A percentile compares a stretch with the other conserved stretches of the same genome.
These are phyloP conservation scores for Neurospora sublineolata DNA, from an alignment of 495 filamentous ascomycete species.

Conservation along the genomic window DNA sequence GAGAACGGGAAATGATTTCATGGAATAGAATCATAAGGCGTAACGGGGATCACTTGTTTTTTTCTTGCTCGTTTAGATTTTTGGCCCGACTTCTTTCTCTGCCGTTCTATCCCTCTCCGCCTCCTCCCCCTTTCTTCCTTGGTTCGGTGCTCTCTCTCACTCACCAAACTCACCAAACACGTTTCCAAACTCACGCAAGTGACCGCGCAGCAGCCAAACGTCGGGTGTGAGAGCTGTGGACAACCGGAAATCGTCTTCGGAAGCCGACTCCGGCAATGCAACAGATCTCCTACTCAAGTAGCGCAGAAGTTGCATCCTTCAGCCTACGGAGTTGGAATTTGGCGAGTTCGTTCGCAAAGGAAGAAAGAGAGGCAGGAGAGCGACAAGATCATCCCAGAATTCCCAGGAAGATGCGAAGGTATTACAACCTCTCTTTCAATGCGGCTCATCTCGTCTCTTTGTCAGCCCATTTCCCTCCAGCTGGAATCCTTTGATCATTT, in stretches of 20 bases:
- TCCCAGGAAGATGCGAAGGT: neutral
- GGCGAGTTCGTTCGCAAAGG: neutral
- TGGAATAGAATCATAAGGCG: conserved; percentile 1
- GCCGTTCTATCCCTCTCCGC: neutral
- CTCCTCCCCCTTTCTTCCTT: neutral
- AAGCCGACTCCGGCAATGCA: neutral
- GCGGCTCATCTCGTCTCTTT: neutral
- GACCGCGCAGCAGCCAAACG: neutral
- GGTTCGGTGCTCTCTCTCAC: neutral
- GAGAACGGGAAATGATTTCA: neutral
- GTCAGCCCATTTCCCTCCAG: neutral
- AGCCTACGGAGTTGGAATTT: neutral
- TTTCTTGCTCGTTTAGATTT: neutral
- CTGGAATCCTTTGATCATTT: neutral
- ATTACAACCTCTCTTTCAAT: neutral
- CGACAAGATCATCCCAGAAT: neutral
- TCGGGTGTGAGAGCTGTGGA: neutral
- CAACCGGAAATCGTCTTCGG: neutral
- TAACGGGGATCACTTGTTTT: neutral
- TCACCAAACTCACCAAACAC: neutral
- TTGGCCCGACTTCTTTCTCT: neutral
- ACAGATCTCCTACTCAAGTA: neutral
- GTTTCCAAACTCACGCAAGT: neutral
- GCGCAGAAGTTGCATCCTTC: neutral
- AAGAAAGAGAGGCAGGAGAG: neutral